Evolutionary conservation across 2,329 filamentous ascomycete genomes (phyloP).

Genomic region (Dactylellina sp.): DNA sequence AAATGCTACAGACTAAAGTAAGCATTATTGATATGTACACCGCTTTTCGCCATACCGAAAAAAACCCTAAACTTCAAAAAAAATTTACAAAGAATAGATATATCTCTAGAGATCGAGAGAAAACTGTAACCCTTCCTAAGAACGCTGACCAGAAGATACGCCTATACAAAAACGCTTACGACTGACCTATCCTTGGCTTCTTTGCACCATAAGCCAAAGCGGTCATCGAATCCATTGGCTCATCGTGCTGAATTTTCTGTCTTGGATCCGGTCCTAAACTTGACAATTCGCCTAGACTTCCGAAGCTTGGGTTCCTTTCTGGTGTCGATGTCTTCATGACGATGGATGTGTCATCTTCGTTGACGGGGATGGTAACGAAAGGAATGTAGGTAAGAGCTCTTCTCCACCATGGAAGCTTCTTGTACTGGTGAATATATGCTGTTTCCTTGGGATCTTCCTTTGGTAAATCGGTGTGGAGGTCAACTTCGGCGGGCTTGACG

Average conservation of each 20-base stretch:
- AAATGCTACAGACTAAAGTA: constrained; percentile 10
- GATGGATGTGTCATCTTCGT: constrained; percentile 32
- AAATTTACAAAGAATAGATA: constrained; percentile 5
- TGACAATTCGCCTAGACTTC: constrained; percentile 28
- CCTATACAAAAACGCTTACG: neutral
- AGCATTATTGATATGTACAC: constrained; percentile 20
- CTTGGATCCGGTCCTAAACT: constrained; percentile 34
- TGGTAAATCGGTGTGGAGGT: constrained; percentile 40
- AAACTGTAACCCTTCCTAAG: neutral
- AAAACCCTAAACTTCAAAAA: constrained; percentile 9
- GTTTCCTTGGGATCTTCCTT: constrained; percentile 55
- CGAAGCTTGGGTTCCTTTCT: constrained; percentile 13
- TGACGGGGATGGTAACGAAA: constrained; percentile 49
- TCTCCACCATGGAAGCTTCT: constrained; percentile 41
- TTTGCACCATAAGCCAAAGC: constrained; percentile 33
- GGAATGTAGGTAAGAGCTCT: constrained; percentile 46
- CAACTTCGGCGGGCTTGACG: constrained; percentile 32
- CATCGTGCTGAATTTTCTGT: constrained; percentile 1
- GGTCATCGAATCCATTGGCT: constrained; percentile 31
- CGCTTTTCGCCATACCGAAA: constrained; percentile 9
- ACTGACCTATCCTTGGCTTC: constrained; percentile 3
- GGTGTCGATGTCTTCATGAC: constrained; percentile 23
- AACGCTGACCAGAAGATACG: neutral
- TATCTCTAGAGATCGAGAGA: neutral
- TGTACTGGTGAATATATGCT: constrained; percentile 48